Conservation (phyloP, 495 filamentous ascomycete species). For the Hyaloscypha finlandica region DNA sequence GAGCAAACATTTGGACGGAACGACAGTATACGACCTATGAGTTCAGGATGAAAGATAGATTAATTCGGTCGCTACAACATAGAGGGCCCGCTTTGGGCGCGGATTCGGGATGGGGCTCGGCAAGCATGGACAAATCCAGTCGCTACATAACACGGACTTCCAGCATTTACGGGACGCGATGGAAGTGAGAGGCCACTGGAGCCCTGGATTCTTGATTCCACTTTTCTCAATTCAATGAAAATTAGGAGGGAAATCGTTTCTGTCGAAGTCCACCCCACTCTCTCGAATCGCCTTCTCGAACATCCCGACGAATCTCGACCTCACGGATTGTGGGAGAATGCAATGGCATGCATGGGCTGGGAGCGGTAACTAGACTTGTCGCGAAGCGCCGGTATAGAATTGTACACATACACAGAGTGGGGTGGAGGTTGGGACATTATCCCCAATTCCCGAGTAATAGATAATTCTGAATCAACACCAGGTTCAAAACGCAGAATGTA, state of each 20-base stretch:
- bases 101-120: background rate
- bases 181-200: background rate
- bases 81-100: background rate
- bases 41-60: constrained; percentile 11
- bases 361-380: background rate
- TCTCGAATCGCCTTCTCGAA: background rate
- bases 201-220: background rate
- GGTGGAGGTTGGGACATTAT: background rate
- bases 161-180: background rate
- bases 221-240: background rate
- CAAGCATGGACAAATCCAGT: background rate
- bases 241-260: background rate
- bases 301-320: background rate
- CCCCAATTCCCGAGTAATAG: background rate
- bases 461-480: background rate
- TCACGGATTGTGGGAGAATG: background rate
- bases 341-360: background rate
- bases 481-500: background rate
- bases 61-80: background rate
- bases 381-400: background rate
- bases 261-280: background rate
- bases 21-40: constrained; percentile 19
- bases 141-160: background rate
- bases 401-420: background rate
- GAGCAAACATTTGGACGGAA: constrained; percentile 10